Percentiles rank a stretch among this genome's conserved stretches.
Evolutionary conservation across 176 grass and related monocot species (phyloP).

Genomic region (Tillandsia leiboldiana): DNA sequence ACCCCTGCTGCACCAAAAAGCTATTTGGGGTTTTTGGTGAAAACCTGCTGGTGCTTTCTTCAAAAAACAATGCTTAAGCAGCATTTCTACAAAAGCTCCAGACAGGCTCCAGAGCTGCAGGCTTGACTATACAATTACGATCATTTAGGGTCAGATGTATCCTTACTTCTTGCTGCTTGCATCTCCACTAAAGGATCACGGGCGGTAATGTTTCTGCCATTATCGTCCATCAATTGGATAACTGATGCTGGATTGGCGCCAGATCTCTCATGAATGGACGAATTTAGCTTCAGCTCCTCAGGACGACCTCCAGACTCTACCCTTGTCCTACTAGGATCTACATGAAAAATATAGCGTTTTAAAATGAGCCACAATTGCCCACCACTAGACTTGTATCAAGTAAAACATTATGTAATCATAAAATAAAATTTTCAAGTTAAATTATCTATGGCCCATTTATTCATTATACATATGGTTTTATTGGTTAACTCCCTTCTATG

Average conservation of each 20-base stretch:
- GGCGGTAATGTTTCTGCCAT: neutral
- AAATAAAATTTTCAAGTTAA: neutral
- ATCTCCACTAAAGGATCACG: neutral
- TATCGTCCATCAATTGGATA: neutral
- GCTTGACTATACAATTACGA: neutral
- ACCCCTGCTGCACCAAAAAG: too few relatives aligned
- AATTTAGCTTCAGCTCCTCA: neutral
- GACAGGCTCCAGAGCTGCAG: constrained; percentile 1
- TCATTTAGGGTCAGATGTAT: neutral
- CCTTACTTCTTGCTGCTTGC: neutral
- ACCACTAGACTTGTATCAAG: neutral
- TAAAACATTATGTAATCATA: neutral
- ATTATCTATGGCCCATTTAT: too few relatives aligned
- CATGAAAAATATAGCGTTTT: neutral
- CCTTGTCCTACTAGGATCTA: constrained; percentile 7
- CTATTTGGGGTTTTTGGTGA: too few relatives aligned
- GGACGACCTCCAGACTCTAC: neutral
- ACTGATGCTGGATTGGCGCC: neutral
- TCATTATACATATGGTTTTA: neutral
- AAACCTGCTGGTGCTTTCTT: too few relatives aligned
- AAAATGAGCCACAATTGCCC: neutral
- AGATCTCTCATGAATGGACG: constrained; percentile 2
- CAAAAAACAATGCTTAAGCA: too few relatives aligned
- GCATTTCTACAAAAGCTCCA: too few relatives aligned
- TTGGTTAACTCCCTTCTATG: neutral